Base-by-base conservation (phyloP, 2,329 filamentous ascomycete genomes). In the Didymella arachidicola region DNA sequence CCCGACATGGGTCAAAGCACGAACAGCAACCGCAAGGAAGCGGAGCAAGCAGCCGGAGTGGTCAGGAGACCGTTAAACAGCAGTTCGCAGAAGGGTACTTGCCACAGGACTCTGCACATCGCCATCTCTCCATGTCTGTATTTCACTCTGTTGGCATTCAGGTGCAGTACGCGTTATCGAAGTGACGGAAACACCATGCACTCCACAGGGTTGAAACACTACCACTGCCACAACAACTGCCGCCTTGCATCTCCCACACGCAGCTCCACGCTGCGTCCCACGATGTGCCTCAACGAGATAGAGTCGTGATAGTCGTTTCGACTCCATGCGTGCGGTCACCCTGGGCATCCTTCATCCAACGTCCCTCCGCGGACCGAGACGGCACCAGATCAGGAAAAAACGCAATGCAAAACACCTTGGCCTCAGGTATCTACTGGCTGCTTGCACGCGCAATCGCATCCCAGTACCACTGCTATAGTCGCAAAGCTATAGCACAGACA, bases 301-400 rank as follows among this genome's bases (percentile, higher is more conserved):
- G 53, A 50, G 36, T 50, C 53, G 38, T 30, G 30, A 56, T 50
- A 41, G 46, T 32, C 41, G 53, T 56, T 50, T 56, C 46, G 47
- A 56, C 41, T 41, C 38, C 41, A 50, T 45, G 43, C 44, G 53
- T 29, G 45, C 19, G 29, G 43, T 29, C 36, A 22, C 10, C 26
- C 8, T 25, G 18, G 25, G 26, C 36, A 49, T 38, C 19, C 27
- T 43, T n/a, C 25, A 42, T 54, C 43, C 34, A 43, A 36, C 46
- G 49, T 50, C 32, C 46, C 29, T 45, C 46, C 46, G 39, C 53
- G 53, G 53, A 44, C 16, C 32, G 18, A n/a, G 1, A 19, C 46
- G 14, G 26, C 11, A 25, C 30, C 45, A 25, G 2, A 30, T 29
- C 43, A 30, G 12, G 43, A 19, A n/a, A 34, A n/a, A 39, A 27